Percentiles rank a stretch among this genome's conserved stretches.
Evolutionary conservation across 148 eudicot genomes (phyloP).

Genomic region (Mesembryanthemum crystallinum): DNA sequence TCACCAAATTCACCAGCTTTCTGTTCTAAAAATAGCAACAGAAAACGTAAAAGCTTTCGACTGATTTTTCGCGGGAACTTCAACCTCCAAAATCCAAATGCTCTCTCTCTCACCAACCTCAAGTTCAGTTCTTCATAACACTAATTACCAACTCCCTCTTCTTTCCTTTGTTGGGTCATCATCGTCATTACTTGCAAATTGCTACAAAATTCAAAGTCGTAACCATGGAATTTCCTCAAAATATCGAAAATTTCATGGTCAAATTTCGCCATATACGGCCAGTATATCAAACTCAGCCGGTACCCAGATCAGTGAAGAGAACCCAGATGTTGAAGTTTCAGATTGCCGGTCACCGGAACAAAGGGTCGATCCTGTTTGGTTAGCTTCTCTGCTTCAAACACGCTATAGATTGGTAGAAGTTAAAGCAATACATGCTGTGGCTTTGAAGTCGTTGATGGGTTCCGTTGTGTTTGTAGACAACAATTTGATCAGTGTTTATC

Average conservation of each 20-base stretch:
- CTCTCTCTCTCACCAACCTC: slow-evolving; percentile 12
- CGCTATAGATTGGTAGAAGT: slow-evolving; percentile 39
- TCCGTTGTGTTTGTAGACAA: slow-evolving; percentile 38
- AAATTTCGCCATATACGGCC: background rate
- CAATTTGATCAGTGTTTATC: slow-evolving; percentile 56
- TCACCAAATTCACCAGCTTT: background rate
- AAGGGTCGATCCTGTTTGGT: slow-evolving; percentile 22
- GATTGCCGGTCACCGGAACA: background rate
- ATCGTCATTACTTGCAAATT: slow-evolving; percentile 3
- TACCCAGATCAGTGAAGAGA: slow-evolving; percentile 13
- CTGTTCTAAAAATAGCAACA: background rate
- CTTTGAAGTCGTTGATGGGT: slow-evolving; percentile 32
- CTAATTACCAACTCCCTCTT: slow-evolving; percentile 12
- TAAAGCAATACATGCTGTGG: slow-evolving; percentile 42
- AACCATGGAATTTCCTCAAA: background rate
- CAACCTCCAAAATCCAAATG: slow-evolving; percentile 20
- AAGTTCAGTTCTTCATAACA: slow-evolving; percentile 1
- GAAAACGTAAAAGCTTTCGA: background rate
- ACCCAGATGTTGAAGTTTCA: slow-evolving; percentile 11
- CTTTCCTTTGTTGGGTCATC: slow-evolving; percentile 6
- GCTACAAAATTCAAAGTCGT: slow-evolving; percentile 7
- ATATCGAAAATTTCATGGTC: slow-evolving; percentile 5
- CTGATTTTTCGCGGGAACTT: slow-evolving; percentile 18
- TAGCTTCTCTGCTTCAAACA: slow-evolving; percentile 43
- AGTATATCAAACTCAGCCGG: background rate